These are phyloP conservation scores for Diaporthe ampelina DNA, from an alignment of 2,329 filamentous ascomycete genomes.

Conservation along the genomic window DNA sequence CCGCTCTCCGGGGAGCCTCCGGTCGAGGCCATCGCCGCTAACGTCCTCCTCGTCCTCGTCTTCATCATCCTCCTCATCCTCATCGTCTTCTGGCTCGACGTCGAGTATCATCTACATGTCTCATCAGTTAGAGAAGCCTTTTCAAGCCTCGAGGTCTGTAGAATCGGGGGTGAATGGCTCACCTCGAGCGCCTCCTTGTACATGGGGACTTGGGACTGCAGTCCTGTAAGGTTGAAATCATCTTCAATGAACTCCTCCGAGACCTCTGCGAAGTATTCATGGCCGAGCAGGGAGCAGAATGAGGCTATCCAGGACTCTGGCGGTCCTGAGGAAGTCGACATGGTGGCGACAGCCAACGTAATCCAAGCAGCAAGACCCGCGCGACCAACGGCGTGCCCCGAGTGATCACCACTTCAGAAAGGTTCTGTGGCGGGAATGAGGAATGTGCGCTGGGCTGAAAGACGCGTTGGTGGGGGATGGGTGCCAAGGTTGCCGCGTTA, in stretches of 20 bases:
- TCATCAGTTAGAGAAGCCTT: constrained; percentile 37
- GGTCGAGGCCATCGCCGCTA: constrained; percentile 74
- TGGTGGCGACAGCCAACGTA: constrained; percentile 49
- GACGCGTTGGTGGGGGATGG: constrained; percentile 10
- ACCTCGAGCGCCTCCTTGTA: constrained; percentile 98
- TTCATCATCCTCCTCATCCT: constrained; percentile 88
- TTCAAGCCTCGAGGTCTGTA: constrained; percentile 39
- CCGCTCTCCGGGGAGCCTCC: constrained; percentile 70
- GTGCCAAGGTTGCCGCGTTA: constrained; percentile 29
- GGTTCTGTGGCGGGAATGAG: constrained; percentile 2
- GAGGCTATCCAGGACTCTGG: constrained; percentile 97
- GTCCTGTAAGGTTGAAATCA: constrained; percentile 97
- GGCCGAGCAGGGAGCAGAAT: constrained; percentile 94
- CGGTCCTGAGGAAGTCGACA: constrained; percentile 73
- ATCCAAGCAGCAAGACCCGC: neutral
- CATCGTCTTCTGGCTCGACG: constrained; percentile 94
- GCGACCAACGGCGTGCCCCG: neutral
- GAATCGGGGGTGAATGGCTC: constrained; percentile 40
- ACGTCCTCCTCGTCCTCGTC: constrained; percentile 81
- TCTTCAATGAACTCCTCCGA: constrained; percentile 99
- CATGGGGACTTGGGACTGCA: constrained; percentile 96
- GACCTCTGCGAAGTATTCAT: constrained; percentile 99
- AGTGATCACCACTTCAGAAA: neutral
- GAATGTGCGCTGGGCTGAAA: constrained; percentile 16
- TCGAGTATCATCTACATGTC: constrained; percentile 88